A percentile compares a stretch with the other conserved stretches of the same genome.
Evolutionary conservation across 306 rosid genomes (phyloP).

Genomic region (Oxytropis ochrocephala): DNA sequence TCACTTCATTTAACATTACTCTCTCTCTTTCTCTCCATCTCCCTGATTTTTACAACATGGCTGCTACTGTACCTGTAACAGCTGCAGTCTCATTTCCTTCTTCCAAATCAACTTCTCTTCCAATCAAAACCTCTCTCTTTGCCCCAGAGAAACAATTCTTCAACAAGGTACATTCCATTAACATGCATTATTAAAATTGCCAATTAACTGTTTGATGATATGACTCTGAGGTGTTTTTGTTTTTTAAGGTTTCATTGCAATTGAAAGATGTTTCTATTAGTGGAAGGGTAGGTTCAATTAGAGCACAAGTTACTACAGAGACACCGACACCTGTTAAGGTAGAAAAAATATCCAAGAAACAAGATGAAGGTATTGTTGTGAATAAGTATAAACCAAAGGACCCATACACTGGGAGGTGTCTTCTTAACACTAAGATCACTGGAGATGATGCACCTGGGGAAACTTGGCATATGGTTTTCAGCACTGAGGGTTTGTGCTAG

Average conservation of each 20-base stretch:
- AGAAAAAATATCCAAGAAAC: constrained; percentile 72
- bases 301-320: constrained; percentile 89
- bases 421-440: constrained; percentile 94
- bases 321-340: constrained; percentile 83
- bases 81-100: constrained; percentile 83
- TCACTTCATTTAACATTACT: constrained; percentile 15
- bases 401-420: constrained; percentile 69
- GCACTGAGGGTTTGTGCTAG: constrained; percentile 69
- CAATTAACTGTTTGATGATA: neutral
- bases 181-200: neutral
- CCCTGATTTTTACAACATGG: constrained; percentile 42
- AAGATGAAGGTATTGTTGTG: constrained; percentile 78
- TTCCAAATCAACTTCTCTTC: constrained; percentile 59
- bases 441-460: constrained; percentile 99
- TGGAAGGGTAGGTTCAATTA: constrained; percentile 47
- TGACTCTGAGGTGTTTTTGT: constrained; percentile 8
- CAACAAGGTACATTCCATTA: constrained; percentile 43
- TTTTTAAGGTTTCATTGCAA: constrained; percentile 46
- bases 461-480: constrained; percentile 99
- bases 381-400: constrained; percentile 68
- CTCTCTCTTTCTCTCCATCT: neutral
- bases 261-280: constrained; percentile 40
- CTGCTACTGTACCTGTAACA: constrained; percentile 58
- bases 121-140: constrained; percentile 44
- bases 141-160: constrained; percentile 52